Base-by-base conservation (phyloP, 1,284 basidiomycete species). In the Heliocybe sulcata region DNA sequence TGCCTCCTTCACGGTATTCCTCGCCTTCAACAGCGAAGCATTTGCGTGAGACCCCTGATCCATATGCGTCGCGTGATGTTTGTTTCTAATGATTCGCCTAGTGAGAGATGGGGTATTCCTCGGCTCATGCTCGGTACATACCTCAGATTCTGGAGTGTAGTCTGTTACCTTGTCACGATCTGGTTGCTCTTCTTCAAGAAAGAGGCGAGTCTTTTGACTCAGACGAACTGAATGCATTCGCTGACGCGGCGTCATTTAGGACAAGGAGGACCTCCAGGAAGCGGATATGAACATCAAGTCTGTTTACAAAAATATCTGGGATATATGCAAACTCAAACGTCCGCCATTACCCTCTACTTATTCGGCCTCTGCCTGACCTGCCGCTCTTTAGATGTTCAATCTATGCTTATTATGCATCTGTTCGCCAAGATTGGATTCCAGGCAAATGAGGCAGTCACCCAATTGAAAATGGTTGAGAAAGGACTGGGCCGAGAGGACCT, bases 381-480 rank as follows among this genome's bases (percentile, higher is more conserved):
- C 12, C 29, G 29, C 29, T 31, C 19, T 49, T 25, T 69, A 96
- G 94, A 99, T 67, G 87, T 99, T 22, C 96, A 97, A 74, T 80
- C 85, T 0, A 87, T 98, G 62, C 83, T 98, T 56, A 54, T 91
- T 54, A 77, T 99, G 63, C 94, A 98, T 66, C 77, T 97, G 48
- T 85, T 98, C 60, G 89, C 92, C 56, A 99, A 99, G 73, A 81
- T 99, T 60, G 96, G 95, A 23, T 98, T 96, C 71, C 92, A 93
- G 59, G 93, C 94, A 27, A 94, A 95, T 70, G 96, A 99, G 58
- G 90, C 93, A 1, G 92, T 90, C 12, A 96, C 93, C 1, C 87
- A 85, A 14, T 80, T 99, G 54, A 99, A 99, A 69, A 83, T 99
- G 70, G 89, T 99, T 49, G 96, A 99, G 69, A 98, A 98, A 67